Percentiles rank a stretch among this genome's conserved stretches.
phyloP scores from a whole-genome alignment of 2,329 filamentous ascomycete species.

The Ophiostoma himal-ulmi region DNA sequence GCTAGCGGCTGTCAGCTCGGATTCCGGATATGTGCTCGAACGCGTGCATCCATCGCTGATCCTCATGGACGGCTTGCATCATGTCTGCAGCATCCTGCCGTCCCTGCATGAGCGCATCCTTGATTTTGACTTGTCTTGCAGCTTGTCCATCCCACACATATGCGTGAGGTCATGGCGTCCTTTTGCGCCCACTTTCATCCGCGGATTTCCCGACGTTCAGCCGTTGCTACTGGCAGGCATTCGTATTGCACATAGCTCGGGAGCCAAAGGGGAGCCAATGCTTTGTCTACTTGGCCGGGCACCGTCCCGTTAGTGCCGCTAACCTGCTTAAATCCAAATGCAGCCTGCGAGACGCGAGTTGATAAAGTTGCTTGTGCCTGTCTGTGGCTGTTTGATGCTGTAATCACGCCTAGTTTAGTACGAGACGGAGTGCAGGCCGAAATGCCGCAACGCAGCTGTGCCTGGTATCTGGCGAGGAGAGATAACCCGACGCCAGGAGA shows the following conservation, averaged over 20 bases:
- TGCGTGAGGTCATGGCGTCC: not conserved
- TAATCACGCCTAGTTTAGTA: not conserved
- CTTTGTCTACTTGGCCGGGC: not conserved
- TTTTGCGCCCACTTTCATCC: not conserved
- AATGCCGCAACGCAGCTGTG: not conserved
- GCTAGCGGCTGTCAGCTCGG: not conserved
- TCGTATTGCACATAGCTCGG: not conserved
- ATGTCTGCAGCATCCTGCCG: not conserved
- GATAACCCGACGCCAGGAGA: not conserved
- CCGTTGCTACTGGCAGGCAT: not conserved
- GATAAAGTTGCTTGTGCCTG: not conserved
- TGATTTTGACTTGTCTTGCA: not conserved
- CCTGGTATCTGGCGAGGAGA: not conserved
- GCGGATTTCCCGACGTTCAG: conserved; percentile 11
- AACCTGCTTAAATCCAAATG: not conserved
- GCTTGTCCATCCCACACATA: not conserved
- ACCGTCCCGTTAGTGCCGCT: not conserved
- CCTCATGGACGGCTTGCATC: not conserved
- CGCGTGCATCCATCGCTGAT: not conserved
- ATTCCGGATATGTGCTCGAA: not conserved
- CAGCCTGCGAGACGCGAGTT: not conserved
- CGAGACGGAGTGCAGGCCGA: not conserved
- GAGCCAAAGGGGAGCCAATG: not conserved
- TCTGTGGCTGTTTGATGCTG: not conserved
- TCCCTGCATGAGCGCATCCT: not conserved